A percentile compares a stretch with the other conserved stretches of the same genome.
phyloP scores from a whole-genome alignment of 2,329 filamentous ascomycete species.

The Botrytis porri region DNA sequence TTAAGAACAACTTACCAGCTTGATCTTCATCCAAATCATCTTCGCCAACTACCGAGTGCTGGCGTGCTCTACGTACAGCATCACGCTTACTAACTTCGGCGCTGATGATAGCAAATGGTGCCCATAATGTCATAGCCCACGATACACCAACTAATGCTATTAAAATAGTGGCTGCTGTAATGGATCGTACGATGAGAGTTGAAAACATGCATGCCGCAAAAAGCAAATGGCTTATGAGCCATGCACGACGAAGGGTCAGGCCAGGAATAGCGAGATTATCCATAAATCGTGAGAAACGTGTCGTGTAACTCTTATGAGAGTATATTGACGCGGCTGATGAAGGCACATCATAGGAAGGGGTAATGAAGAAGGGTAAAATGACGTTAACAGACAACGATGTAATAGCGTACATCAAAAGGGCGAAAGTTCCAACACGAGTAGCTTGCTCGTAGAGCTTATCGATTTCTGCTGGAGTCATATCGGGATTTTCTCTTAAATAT shows the following conservation, averaged over 20 bases:
- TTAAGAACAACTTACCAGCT: conserved; percentile 16
- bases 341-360: conserved; percentile 65
- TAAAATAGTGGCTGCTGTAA: conserved; percentile 69
- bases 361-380: conserved; percentile 79
- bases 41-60: conserved; percentile 16
- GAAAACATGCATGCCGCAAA: conserved; percentile 79
- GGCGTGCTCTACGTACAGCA: conserved; percentile 54
- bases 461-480: conserved; percentile 73
- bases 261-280: conserved; percentile 71
- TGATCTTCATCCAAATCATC: conserved; percentile 25
- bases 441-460: conserved; percentile 79
- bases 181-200: conserved; percentile 73
- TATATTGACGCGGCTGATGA: conserved; percentile 35
- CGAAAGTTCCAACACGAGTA: conserved; percentile 84
- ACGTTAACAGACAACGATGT: conserved; percentile 80
- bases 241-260: conserved; percentile 82
- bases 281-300: conserved; percentile 43
- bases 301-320: conserved; percentile 33
- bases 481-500: conserved; percentile 70
- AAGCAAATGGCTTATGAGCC: conserved; percentile 81
- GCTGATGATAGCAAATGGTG: conserved; percentile 91
- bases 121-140: conserved; percentile 92
- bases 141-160: conserved; percentile 82
- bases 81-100: conserved; percentile 86
- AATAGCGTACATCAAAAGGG: conserved; percentile 82